Evolutionary conservation across 148 eudicot genomes (phyloP), one percentile per base, ranked within the genome.

Genomic region (Dysphania ambrosioides): DNA sequence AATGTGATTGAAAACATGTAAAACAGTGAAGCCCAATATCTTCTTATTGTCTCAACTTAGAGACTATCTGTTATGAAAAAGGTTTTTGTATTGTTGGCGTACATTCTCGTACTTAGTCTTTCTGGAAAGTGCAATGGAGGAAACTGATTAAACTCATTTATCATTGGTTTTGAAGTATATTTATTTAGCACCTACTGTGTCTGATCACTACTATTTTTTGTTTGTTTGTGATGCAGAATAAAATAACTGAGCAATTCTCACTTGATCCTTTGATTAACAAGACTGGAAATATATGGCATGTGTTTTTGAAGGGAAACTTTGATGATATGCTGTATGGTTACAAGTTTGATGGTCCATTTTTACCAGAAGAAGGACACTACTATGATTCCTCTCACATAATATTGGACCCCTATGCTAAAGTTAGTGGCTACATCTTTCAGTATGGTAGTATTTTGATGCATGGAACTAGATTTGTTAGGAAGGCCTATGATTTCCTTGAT

Each of bases 231-330:
- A 55, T 84, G 84, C 96, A 95, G 99, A 79, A 85, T 63, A 87
- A 82, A 81, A 86, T 90, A 75, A 86, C 88, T 34, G 92, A 92
- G 85, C 79, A 88, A 73, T 92, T 95, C 75, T 69, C 82, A 78
- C 84, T 95, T 83, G 91, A 95, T 83, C 92, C 96, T 24, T 41
- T 82, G 77, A 76, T 73, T 57, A 92, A 95, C 81, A 92, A 79
- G 85, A 92, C 99, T 27, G 97, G 99, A 81, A 91, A 92, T 81
- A 76, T 90, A 24, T 95, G 99, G 99, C 99, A 95, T 81, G 86
- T 90, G 60, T 83, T 90, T 81, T 72, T 95, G 68, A 87, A 81
- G 77, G 99, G 99, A 71, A 82, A 92, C 81, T 86, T 95, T 74
- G 79, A 83, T 56, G 83, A 87, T 71, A 82, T 90, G 94, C 83